Percentiles rank a stretch among this genome's conserved stretches.
These are phyloP conservation scores for Kokia cookei DNA, from an alignment of 441 rosid species.

Conservation along the genomic window DNA sequence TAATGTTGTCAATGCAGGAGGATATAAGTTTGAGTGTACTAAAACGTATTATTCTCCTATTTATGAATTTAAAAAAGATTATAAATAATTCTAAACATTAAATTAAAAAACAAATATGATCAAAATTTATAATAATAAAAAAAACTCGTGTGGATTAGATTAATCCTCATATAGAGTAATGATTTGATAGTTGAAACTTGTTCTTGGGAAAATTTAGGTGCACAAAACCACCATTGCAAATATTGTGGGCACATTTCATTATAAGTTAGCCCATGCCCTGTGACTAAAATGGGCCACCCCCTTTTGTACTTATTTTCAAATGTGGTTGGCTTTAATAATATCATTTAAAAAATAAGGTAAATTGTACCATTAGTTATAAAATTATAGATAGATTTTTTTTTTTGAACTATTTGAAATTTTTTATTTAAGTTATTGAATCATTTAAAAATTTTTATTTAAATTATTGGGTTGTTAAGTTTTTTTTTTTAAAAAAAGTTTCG, in stretches of 20 bases:
- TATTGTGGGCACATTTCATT: neutral
- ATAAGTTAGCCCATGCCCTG: neutral
- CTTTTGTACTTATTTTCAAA: neutral
- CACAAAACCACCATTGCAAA: neutral
- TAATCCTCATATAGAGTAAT: neutral
- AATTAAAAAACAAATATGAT: neutral
- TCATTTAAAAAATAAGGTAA: too few relatives aligned
- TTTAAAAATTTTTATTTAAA: too few relatives aligned
- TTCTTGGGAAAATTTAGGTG: neutral
- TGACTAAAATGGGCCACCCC: neutral
- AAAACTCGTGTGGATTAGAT: neutral
- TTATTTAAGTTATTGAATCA: too few relatives aligned
- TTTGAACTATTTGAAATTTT: accelerated
- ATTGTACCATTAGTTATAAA: too few relatives aligned
- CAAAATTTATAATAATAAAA: neutral
- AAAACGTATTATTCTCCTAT: accelerated
- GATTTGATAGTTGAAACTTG: neutral
- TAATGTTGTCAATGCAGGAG: accelerated
- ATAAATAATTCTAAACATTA: accelerated
- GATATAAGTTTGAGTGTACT: accelerated
- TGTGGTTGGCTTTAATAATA: neutral
- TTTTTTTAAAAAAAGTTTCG: too few relatives aligned
- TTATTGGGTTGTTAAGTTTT: accelerated
- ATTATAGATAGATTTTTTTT: too few relatives aligned
- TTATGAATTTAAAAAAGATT: too few relatives aligned